Percentiles rank a stretch among this genome's conserved stretches.
phyloP scores from a whole-genome alignment of 164 flowering plant species.

The Santalum album region DNA sequence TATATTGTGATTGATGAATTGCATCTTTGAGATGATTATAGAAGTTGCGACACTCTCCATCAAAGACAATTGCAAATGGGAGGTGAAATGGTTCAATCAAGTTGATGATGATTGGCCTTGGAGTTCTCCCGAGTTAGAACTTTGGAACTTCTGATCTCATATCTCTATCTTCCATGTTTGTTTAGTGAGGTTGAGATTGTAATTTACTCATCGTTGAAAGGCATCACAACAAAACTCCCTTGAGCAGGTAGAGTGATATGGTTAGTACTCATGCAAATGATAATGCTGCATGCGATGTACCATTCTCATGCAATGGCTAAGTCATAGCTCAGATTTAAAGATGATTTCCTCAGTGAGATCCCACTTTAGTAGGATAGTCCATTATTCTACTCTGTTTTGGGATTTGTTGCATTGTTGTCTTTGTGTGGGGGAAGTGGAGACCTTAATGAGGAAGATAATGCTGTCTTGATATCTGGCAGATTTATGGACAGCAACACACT shows the following conservation, averaged over 20 bases:
- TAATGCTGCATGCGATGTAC: not conserved
- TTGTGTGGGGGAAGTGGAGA: too few relatives aligned
- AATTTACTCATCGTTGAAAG: not conserved
- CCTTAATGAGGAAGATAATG: too few relatives aligned
- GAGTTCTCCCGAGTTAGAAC: not conserved
- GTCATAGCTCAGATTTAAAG: too few relatives aligned
- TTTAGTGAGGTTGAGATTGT: not conserved
- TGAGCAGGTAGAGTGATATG: not conserved
- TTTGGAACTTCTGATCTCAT: not conserved
- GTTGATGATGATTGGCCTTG: too few relatives aligned
- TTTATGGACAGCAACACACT: too few relatives aligned
- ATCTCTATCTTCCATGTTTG: not conserved
- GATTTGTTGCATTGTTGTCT: too few relatives aligned
- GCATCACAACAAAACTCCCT: not conserved
- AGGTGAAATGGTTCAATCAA: not conserved
- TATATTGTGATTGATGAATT: not conserved
- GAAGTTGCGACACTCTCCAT: too few relatives aligned
- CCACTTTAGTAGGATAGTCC: too few relatives aligned
- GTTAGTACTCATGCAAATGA: not conserved
- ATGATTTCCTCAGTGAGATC: too few relatives aligned
- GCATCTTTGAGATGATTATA: not conserved
- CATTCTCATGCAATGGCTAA: too few relatives aligned
- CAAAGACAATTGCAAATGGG: not conserved
- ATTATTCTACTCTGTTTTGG: too few relatives aligned
- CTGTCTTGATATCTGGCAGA: too few relatives aligned